Percentiles rank a stretch among this genome's conserved stretches.
phyloP scores from a whole-genome alignment of 139 green algal genomes.

The Tetraselmis striata region DNA sequence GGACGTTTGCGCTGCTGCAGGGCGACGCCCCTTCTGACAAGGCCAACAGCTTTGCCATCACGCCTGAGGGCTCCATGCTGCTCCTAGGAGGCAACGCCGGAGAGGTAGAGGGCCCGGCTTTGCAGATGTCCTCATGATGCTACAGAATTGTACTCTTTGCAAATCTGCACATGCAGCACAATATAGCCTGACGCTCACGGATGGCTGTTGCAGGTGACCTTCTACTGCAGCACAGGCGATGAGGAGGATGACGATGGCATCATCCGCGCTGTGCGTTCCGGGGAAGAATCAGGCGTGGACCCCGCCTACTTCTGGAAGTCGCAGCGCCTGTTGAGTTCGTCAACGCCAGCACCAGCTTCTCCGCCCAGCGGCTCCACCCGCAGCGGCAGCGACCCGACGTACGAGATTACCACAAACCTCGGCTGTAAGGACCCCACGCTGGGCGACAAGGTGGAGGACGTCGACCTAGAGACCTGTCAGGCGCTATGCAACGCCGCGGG shows the following conservation, averaged over 20 bases:
- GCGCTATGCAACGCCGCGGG: too few species aligned
- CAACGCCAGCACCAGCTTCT: too few species aligned
- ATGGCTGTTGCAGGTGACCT: background rate
- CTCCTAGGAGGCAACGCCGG: background rate
- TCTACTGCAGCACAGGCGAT: background rate
- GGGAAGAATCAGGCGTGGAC: background rate
- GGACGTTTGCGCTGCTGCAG: background rate
- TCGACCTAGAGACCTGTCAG: too few species aligned
- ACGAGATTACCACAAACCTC: background rate
- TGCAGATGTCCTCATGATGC: background rate
- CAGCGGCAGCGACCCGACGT: background rate
- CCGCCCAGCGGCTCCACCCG: background rate
- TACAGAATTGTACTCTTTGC: too few species aligned
- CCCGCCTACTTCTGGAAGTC: background rate
- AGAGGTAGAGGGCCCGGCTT: background rate
- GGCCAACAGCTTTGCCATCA: background rate
- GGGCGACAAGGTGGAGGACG: background rate
- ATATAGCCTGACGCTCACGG: background rate
- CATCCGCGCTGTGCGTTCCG: background rate
- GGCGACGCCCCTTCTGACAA: background rate
- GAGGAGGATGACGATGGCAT: background rate
- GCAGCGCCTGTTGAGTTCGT: too few species aligned
- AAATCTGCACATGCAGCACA: background rate
- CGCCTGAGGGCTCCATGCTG: background rate
- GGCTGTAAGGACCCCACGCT: background rate